These are phyloP conservation scores for Mycena vulgaris DNA, from an alignment of 768 basidiomycete genomes.

Conservation along the genomic window DNA sequence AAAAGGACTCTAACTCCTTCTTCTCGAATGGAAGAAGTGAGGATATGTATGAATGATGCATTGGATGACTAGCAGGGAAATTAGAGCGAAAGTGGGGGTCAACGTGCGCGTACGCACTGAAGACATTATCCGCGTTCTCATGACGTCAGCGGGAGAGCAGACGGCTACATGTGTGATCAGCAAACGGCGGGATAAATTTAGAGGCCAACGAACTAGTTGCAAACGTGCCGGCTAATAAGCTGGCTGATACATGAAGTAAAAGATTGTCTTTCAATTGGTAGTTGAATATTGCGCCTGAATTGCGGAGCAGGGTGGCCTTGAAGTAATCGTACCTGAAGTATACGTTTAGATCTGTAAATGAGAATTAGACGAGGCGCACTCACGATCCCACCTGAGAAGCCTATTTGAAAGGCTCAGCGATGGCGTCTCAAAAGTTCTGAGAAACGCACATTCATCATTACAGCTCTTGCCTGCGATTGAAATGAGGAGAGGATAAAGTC, in stretches of 20 bases:
- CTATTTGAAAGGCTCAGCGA: constrained; percentile 52
- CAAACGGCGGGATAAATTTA: not conserved
- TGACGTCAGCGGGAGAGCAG: constrained; percentile 84
- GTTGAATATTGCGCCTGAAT: constrained; percentile 68
- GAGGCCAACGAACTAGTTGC: constrained; percentile 74
- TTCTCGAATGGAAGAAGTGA: constrained; percentile 72
- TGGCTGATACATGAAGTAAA: constrained; percentile 76
- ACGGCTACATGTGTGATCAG: constrained; percentile 65
- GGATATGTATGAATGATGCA: constrained; percentile 63
- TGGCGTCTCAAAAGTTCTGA: constrained; percentile 21
- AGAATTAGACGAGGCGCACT: constrained; percentile 49
- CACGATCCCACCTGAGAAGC: constrained; percentile 89
- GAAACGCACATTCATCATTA: constrained; percentile 81
- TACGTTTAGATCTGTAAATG: constrained; percentile 12
- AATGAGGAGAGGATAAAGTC: constrained; percentile 25
- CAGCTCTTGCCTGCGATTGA: constrained; percentile 65
- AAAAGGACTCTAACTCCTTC: constrained; percentile 87
- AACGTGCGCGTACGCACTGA: constrained; percentile 61
- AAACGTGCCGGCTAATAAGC: constrained; percentile 79
- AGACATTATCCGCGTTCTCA: constrained; percentile 84
- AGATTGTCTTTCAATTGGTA: constrained; percentile 78
- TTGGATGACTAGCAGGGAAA: constrained; percentile 62
- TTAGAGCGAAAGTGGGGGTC: constrained; percentile 12
- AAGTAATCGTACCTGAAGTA: constrained; percentile 80
- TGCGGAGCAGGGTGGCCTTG: constrained; percentile 70